Evolutionary conservation across 106 monocot genomes (phyloP).

Genomic region (Cymbidium sinense): DNA sequence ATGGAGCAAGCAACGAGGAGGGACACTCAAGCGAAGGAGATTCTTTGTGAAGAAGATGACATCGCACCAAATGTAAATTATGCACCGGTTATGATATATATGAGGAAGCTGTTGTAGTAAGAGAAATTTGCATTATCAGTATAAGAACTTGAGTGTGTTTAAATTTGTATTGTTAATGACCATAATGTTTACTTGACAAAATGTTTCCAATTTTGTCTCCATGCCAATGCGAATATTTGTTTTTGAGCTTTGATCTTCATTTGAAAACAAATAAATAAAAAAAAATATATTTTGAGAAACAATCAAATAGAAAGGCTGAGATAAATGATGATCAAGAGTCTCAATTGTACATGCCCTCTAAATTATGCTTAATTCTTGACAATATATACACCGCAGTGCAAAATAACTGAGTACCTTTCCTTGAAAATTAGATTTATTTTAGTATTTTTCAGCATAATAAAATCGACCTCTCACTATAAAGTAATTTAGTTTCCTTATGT

Average conservation of each 20-base stretch:
- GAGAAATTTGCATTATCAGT: background rate
- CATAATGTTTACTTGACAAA: conserved; percentile 6
- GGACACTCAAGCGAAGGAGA: conserved; percentile 29
- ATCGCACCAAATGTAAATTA: conserved; percentile 22
- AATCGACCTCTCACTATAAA: background rate
- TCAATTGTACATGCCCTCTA: background rate
- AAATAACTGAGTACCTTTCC: background rate
- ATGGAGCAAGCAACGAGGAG: conserved; percentile 32
- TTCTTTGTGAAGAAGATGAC: conserved; percentile 54
- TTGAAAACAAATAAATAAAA: background rate
- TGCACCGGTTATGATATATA: conserved; percentile 24
- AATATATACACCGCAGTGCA: background rate
- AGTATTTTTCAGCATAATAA: too few relatives aligned
- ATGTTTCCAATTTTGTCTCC: conserved; percentile 7
- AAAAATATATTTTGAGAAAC: background rate
- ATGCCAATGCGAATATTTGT: background rate
- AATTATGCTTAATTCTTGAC: background rate
- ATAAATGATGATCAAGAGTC: background rate
- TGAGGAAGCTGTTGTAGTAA: background rate
- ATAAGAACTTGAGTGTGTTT: background rate
- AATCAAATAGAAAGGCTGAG: background rate
- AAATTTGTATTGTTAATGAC: background rate
- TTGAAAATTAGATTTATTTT: background rate
- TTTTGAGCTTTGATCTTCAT: conserved; percentile 19
- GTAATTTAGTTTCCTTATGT: background rate